Conservation (phyloP, 768 basidiomycete genomes). For the Serendipita sp. region DNA sequence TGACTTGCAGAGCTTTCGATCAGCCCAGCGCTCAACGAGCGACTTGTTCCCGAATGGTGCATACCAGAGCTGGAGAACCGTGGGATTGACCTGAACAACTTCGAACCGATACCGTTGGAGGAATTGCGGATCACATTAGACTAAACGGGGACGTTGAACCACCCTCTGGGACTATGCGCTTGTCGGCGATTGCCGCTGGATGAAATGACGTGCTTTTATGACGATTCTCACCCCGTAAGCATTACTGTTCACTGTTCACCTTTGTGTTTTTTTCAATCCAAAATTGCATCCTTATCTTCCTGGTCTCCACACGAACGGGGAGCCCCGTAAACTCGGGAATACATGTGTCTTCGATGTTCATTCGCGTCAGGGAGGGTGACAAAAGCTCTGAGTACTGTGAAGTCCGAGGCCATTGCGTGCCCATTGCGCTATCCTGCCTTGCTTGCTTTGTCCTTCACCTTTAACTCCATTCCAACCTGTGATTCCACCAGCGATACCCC, state of each 20-base stretch:
- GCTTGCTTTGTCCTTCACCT: not conserved
- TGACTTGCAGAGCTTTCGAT: slow-evolving; percentile 68
- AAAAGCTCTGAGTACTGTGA: no score
- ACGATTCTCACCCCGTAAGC: not conserved
- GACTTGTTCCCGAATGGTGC: slow-evolving; percentile 78
- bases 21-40: slow-evolving; percentile 82
- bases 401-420: not conserved
- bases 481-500: not conserved
- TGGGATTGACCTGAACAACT: slow-evolving; percentile 74
- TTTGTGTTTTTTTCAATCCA: no score
- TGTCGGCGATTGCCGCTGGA: not conserved
- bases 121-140: slow-evolving; percentile 89
- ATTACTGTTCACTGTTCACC: not conserved
- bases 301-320: no score
- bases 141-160: slow-evolving; percentile 26
- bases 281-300: no score
- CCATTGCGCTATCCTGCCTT: not conserved
- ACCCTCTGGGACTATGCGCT: not conserved
- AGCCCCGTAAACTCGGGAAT: no score
- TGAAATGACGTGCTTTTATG: not conserved
- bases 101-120: slow-evolving; percentile 95
- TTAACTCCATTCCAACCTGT: not conserved
- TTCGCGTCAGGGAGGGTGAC: not conserved
- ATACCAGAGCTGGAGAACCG: slow-evolving; percentile 78
- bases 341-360: not conserved